phyloP scores from a whole-genome alignment of 2,329 filamentous ascomycete genomes.

The Talaromyces sp. region DNA sequence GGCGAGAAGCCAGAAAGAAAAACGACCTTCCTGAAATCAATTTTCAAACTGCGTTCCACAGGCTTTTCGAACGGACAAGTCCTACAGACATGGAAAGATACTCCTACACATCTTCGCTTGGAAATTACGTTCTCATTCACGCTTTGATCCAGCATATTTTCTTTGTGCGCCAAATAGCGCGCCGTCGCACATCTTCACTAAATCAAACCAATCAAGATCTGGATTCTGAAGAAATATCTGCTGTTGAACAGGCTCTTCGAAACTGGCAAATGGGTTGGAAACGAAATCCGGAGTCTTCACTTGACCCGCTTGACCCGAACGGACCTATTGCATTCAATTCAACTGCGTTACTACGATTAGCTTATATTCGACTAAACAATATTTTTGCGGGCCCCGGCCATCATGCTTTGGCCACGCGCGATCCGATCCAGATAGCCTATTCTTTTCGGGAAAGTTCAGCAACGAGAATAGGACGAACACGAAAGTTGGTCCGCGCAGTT shows the following conservation, averaged over 20 bases:
- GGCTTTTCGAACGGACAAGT: slow-evolving; percentile 10
- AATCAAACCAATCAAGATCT: slow-evolving; percentile 10
- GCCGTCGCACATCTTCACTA: slow-evolving; percentile 27
- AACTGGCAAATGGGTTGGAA: slow-evolving; percentile 39
- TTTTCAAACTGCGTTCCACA: slow-evolving; percentile 14
- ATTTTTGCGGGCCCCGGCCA: slow-evolving; percentile 54
- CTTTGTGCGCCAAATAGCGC: slow-evolving; percentile 46
- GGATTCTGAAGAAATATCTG: slow-evolving; percentile 34
- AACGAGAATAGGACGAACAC: slow-evolving; percentile 46
- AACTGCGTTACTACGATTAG: slow-evolving; percentile 57
- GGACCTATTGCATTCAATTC: slow-evolving; percentile 63
- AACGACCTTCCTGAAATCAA: slow-evolving; percentile 7
- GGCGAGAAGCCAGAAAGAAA: slow-evolving; percentile 13
- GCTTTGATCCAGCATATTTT: slow-evolving; percentile 67
- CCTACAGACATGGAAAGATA: not conserved
- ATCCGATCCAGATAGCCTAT: slow-evolving; percentile 49
- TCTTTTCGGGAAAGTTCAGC: slow-evolving; percentile 52
- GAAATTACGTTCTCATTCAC: slow-evolving; percentile 64
- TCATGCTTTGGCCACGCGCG: slow-evolving; percentile 6
- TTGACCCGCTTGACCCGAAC: slow-evolving; percentile 30
- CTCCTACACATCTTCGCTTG: slow-evolving; percentile 41
- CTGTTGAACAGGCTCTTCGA: slow-evolving; percentile 38
- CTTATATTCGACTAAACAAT: slow-evolving; percentile 52
- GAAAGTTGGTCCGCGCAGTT: slow-evolving; percentile 56
- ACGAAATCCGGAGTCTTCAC: slow-evolving; percentile 33